Base-by-base conservation (phyloP, 2,329 filamentous ascomycete species). In the Calonectria naviculata region DNA sequence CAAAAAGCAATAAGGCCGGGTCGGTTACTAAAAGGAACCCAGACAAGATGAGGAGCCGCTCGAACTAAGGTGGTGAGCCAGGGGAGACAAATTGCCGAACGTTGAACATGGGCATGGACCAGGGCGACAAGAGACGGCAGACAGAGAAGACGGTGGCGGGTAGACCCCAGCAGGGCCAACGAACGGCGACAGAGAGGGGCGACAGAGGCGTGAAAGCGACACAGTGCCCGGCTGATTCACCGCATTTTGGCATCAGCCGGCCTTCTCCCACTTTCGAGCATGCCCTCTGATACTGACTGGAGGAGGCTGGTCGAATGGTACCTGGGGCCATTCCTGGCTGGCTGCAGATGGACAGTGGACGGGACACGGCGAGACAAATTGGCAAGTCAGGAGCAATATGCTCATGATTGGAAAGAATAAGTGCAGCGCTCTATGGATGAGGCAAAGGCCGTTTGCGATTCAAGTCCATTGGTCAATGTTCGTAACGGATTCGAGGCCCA, bases 211-310 rank as follows among this genome's bases (percentile, higher is more conserved):
- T 56, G 54, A 66, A 36, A 70, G 74, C 74, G 70, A 73, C 72
- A 73, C 71, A 44, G 68, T 47, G 46, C 44, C 42, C 44, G 38
- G 62, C 63, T 60, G 71, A 78, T 79, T 79, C 77, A 79, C 77
- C 77, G 77, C 77, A 79, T 78, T 79, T 79, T 79, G 77, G 71
- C 74, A 71, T 72, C 71, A 73, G 73, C 74, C 73, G 62, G 76
- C 68, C 70, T 72, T 68, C 67, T 74, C 68, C 75, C 58, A 70
- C 71, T 65, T 66, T 77, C 75, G 71, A 73, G 54, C 52, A 24
- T 56, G 26, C 46, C 62, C 61, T 29, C 46, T 64, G 70, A 66
- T 72, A 75, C 67, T 75, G 68, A 70, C 62, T 73, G 67, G 60
- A 49, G 66, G 58, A 38, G 69, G 49, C 71, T 75, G 68, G 71